Conservation (phyloP, 805 yeast genomes). For the Lachancea thermotolerans region DNA sequence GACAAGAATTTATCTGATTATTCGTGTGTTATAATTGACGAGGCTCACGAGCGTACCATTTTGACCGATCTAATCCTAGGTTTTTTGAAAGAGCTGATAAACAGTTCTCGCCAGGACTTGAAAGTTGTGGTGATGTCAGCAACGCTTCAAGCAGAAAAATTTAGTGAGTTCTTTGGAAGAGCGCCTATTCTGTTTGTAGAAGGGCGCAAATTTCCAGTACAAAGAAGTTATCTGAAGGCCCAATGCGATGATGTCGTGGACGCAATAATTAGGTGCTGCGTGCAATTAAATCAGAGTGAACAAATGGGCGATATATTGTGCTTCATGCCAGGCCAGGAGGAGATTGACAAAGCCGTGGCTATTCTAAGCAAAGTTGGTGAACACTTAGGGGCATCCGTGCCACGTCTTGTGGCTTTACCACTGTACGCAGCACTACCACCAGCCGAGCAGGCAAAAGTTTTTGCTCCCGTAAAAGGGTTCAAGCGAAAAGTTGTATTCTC, state of each 20-base stretch:
- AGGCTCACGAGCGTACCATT: constrained; percentile 95
- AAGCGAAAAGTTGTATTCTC: constrained; percentile 83
- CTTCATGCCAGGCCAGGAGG: constrained; percentile 95
- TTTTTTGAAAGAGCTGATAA: constrained; percentile 63
- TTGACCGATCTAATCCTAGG: constrained; percentile 87
- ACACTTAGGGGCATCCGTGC: constrained; percentile 52
- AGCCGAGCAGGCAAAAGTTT: constrained; percentile 72
- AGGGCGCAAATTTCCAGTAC: constrained; percentile 85
- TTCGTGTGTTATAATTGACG: constrained; percentile 79
- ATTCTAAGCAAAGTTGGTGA: constrained; percentile 56
- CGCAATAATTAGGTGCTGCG: constrained; percentile 60
- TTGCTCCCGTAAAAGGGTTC: constrained; percentile 53
- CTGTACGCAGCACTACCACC: constrained; percentile 93
- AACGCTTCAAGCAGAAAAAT: constrained; percentile 79
- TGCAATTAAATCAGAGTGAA: constrained; percentile 75
- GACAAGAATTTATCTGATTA: constrained; percentile 59
- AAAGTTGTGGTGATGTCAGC: constrained; percentile 91
- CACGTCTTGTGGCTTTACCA: constrained; percentile 70
- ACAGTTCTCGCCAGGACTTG: constrained; percentile 45
- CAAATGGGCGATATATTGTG: constrained; percentile 83
- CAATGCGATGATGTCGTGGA: constrained; percentile 82
- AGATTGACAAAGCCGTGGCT: constrained; percentile 77
- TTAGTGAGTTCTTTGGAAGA: constrained; percentile 65
- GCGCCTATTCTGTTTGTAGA: constrained; percentile 85
- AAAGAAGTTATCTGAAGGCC: constrained; percentile 53